Percentiles rank a stretch among this genome's conserved stretches.
Conservation (phyloP, 176 grass and related monocot species). For the Typha latifolia region DNA sequence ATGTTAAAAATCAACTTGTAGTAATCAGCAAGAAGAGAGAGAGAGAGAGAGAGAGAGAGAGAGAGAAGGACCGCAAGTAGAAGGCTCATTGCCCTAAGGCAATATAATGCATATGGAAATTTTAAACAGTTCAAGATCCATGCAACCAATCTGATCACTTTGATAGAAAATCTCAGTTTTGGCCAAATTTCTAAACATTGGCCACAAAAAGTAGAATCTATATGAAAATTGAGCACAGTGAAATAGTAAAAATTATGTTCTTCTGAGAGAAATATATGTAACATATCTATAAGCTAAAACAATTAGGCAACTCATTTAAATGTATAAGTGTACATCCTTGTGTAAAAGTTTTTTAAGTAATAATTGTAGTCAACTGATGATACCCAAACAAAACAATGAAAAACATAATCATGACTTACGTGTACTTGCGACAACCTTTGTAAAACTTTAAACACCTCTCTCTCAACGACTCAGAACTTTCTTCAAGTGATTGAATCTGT, state of each 20-base stretch:
- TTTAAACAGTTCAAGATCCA: background rate
- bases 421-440: conserved; percentile 96
- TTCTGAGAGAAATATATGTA: background rate
- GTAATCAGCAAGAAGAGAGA: background rate
- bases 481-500: conserved; percentile 95
- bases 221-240: background rate
- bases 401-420: conserved; percentile 48
- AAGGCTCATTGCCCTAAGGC: background rate
- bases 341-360: background rate
- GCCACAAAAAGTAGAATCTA: background rate
- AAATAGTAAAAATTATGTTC: background rate
- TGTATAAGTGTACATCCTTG: background rate
- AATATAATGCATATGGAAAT: background rate
- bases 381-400: background rate
- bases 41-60: too few relatives aligned
- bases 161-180: background rate
- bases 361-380: background rate
- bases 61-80: too few relatives aligned
- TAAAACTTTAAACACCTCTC: conserved; percentile 96
- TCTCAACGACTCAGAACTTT: conserved; percentile 72
- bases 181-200: background rate
- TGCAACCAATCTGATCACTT: background rate
- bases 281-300: background rate
- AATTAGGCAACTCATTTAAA: background rate
- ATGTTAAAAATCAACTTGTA: background rate